phyloP scores from a whole-genome alignment of 768 basidiomycete genomes.

The Clitopilus hobsonii region DNA sequence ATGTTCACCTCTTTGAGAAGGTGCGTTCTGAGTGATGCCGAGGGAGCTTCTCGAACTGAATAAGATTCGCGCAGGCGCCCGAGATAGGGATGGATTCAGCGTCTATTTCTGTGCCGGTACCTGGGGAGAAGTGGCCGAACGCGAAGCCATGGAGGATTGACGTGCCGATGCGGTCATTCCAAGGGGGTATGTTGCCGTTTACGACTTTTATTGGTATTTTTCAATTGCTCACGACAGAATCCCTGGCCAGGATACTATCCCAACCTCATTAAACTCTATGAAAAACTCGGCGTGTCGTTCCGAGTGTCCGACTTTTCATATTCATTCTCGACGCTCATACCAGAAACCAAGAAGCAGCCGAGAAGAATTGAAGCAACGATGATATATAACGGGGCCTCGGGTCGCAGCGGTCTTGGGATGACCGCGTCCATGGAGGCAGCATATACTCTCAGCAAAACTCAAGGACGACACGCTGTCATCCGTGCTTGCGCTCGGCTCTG shows the following conservation, averaged over 20 bases:
- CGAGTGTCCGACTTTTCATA: conserved; percentile 58
- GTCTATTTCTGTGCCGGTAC: conserved; percentile 42
- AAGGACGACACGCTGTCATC: conserved; percentile 12
- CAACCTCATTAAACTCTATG: conserved; percentile 64
- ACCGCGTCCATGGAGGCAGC: conserved; percentile 32
- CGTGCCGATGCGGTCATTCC: conserved; percentile 80
- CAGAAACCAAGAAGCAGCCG: conserved; percentile 15
- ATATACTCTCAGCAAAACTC: conserved; percentile 14
- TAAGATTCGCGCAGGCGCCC: conserved; percentile 33
- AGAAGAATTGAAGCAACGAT: conserved; percentile 40
- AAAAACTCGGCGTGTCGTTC: conserved; percentile 54
- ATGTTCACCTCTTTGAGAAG: conserved; percentile 75
- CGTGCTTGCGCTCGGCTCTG: conserved; percentile 17
- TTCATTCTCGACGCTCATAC: conserved; percentile 56
- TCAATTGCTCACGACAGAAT: not conserved
- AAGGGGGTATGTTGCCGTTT: conserved; percentile 49
- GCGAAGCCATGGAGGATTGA: conserved; percentile 54
- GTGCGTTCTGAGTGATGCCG: conserved; percentile 27
- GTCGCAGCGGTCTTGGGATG: conserved; percentile 45
- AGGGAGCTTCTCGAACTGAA: not conserved
- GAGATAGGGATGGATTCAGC: conserved; percentile 67
- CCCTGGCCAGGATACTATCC: conserved; percentile 60
- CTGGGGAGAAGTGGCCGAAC: conserved; percentile 16
- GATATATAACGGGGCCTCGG: conserved; percentile 65
- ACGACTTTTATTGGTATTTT: not conserved